Base-by-base conservation (phyloP, 208 protist genomes). In the Trypanosoma caninum region DNA sequence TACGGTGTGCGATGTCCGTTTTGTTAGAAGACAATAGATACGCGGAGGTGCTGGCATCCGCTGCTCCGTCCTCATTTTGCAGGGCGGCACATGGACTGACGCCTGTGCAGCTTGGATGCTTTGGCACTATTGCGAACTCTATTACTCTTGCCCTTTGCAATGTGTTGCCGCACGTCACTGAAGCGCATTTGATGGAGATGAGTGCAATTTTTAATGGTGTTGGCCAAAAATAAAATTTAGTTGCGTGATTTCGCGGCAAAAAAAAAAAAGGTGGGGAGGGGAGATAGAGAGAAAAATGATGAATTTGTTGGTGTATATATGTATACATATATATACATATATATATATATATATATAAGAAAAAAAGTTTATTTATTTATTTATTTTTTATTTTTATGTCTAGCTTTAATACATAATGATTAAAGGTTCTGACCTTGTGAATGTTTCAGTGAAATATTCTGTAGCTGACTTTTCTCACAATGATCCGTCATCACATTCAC, bases 11-110 rank as follows among this genome's bases (percentile, higher is more conserved):
- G 18, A 75, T 84, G 47, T 54, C 54, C 20, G 48, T 86, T 14
- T 51, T 95, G 57, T 60, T 92, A 2, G 72, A 87, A 25, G 69
- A 83, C 10, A 90, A 95, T 54, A 68, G 78, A 20, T 89, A 89
- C 63, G 57, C 42, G 0, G 89, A 89, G 44, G 83, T 86, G 16
- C 55, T 90, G 25, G 65, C 50, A 8, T 60, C 45, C 8, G 68
- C 69, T 3, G 61, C 62, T 0, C 23, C 76, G 10, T 37, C 60
- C 9, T 31, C 80, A 27, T 80, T 82, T 69, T 48, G 61, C 3
- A 72, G 59, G 22, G 84, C 84, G 10, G 57, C 72, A 18, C 27
- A 41, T 9, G 76, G 57, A 3, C 44, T 87, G 40, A 76, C 65
- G 16, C 59, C 70, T 37, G 37, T 47, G 23, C 60, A 82, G 25